Conservation (phyloP, 2,329 filamentous ascomycete genomes). For the Ascochyta pisi region DNA sequence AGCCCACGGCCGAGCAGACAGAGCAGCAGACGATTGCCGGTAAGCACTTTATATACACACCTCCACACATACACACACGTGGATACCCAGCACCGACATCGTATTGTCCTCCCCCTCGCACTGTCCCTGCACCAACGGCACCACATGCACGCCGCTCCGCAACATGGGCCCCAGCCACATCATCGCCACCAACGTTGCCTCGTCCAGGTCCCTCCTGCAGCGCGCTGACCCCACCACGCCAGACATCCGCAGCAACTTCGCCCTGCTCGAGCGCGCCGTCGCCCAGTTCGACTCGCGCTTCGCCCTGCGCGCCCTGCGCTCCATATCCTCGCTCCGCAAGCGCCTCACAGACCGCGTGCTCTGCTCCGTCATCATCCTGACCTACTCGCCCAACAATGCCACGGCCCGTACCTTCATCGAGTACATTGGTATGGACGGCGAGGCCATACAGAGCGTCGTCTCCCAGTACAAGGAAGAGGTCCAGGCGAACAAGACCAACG, state of each 20-base stretch:
- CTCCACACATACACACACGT: no score
- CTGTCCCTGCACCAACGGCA: conserved; percentile 34
- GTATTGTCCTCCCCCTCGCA: conserved; percentile 27
- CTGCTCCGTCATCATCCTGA: conserved; percentile 79
- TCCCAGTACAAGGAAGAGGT: conserved; percentile 70
- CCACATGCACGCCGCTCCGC: conserved; percentile 24
- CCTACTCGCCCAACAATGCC: conserved; percentile 72
- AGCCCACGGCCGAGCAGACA: conserved; percentile 51
- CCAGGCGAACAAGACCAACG: conserved; percentile 63
- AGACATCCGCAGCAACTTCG: conserved; percentile 97
- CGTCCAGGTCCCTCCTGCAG: conserved; percentile 38
- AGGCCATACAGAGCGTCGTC: conserved; percentile 64
- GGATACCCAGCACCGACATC: neutral
- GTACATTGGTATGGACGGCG: conserved; percentile 71
- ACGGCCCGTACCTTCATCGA: conserved; percentile 74
- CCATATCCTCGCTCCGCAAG: conserved; percentile 95
- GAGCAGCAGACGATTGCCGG: conserved; percentile 50
- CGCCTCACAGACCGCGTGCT: conserved; percentile 83
- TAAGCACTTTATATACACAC: conserved; percentile 27
- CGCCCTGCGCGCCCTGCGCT: conserved; percentile 89
- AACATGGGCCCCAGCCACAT: conserved; percentile 42
- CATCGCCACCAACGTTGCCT: conserved; percentile 38
- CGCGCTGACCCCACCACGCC: conserved; percentile 41
- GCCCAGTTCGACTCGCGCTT: conserved; percentile 93
- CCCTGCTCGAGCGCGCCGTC: conserved; percentile 88